Conservation (phyloP, 495 filamentous ascomycete genomes). For the Penicillium silybi region DNA sequence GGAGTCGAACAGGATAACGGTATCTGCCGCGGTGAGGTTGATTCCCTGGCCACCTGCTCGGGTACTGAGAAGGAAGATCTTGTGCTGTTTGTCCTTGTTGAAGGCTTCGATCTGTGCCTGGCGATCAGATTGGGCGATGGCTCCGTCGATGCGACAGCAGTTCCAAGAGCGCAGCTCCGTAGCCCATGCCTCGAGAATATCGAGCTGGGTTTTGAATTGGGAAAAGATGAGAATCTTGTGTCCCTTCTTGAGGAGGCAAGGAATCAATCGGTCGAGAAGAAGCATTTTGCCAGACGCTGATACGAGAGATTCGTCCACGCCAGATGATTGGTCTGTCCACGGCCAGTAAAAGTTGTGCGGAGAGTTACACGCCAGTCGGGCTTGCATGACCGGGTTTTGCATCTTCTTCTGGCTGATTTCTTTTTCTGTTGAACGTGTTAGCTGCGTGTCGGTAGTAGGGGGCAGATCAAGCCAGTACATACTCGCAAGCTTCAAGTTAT, state of each 20-base stretch:
- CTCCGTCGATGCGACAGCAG: constrained; percentile 87
- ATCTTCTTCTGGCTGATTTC: constrained; percentile 91
- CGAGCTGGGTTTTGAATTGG: constrained; percentile 91
- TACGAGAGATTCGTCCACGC: constrained; percentile 72
- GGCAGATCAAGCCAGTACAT: constrained; percentile 27
- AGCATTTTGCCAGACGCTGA: constrained; percentile 93
- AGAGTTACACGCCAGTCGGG: constrained; percentile 85
- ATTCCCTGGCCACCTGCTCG: constrained; percentile 93
- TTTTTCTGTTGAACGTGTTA: constrained; percentile 48
- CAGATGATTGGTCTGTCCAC: constrained; percentile 53
- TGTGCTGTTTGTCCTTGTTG: constrained; percentile 65
- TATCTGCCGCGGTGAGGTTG: constrained; percentile 73
- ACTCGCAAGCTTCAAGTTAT: constrained; percentile 77
- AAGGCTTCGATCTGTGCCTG: constrained; percentile 79
- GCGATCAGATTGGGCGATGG: constrained; percentile 77
- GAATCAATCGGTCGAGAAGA: constrained; percentile 80
- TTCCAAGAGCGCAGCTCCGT: constrained; percentile 66
- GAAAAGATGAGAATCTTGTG: constrained; percentile 96
- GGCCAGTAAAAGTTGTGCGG: constrained; percentile 98
- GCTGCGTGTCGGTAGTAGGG: background rate
- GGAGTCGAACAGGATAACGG: constrained; percentile 70
- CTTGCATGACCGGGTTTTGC: constrained; percentile 90
- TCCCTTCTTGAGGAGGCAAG: constrained; percentile 64
- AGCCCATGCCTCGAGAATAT: constrained; percentile 86
- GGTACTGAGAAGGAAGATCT: constrained; percentile 83